phyloP scores from a whole-genome alignment of 768 basidiomycete genomes.

The Galerina marginata region DNA sequence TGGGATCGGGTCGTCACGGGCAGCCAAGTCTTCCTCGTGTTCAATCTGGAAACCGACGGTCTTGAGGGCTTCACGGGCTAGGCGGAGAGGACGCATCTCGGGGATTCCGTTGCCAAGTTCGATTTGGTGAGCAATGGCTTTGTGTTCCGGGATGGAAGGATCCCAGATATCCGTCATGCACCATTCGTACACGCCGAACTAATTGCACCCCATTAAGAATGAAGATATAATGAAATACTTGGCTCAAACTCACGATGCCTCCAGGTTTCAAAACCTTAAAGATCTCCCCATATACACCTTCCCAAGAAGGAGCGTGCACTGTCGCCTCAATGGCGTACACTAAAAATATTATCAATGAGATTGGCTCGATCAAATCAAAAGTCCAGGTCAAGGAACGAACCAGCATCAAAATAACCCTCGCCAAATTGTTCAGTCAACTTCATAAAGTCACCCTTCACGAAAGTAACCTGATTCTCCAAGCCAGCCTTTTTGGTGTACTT shows the following conservation, averaged over 20 bases:
- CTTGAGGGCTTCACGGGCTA: slow-evolving; percentile 77
- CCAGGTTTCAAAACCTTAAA: slow-evolving; percentile 94
- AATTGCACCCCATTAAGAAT: slow-evolving; percentile 6
- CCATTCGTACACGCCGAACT: slow-evolving; percentile 99
- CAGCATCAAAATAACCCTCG: slow-evolving; percentile 92
- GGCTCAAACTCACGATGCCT: slow-evolving; percentile 68
- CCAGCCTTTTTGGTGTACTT: slow-evolving; percentile 81
- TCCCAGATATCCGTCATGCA: slow-evolving; percentile 97
- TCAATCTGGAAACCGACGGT: slow-evolving; percentile 86
- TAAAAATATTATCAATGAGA: slow-evolving; percentile 30
- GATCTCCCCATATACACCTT: slow-evolving; percentile 95
- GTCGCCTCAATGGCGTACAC: slow-evolving; percentile 99
- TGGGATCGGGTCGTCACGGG: slow-evolving; percentile 72
- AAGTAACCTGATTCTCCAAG: slow-evolving; percentile 77
- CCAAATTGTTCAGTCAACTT: slow-evolving; percentile 91
- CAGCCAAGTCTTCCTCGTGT: slow-evolving; percentile 94
- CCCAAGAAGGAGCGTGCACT: slow-evolving; percentile 93
- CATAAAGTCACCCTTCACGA: slow-evolving; percentile 97
- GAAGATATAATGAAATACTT: slow-evolving; percentile 19
- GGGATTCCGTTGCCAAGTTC: slow-evolving; percentile 98
- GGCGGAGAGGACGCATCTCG: slow-evolving; percentile 84
- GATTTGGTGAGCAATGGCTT: slow-evolving; percentile 87
- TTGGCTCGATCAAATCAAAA: background rate
- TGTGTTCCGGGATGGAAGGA: slow-evolving; percentile 83
- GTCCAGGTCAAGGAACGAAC: slow-evolving; percentile 47